Conservation (phyloP, 495 filamentous ascomycete species). For the Neurospora cerealis region DNA sequence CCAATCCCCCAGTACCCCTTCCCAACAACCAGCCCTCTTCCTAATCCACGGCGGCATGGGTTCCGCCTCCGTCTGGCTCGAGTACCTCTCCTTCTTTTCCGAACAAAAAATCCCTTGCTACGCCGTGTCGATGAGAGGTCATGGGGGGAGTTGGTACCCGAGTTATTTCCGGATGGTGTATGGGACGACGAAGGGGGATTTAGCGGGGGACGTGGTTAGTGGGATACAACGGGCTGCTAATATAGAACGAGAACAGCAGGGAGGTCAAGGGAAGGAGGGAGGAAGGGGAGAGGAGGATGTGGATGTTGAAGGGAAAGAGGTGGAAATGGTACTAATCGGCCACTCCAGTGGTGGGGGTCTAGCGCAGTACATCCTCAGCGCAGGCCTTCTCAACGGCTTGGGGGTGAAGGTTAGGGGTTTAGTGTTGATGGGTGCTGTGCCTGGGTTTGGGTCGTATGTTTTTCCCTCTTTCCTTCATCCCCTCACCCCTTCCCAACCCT, state of each 20-base stretch:
- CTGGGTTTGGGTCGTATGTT: slow-evolving; percentile 37
- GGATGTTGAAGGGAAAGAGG: neutral
- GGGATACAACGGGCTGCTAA: slow-evolving; percentile 26
- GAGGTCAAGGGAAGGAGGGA: slow-evolving; percentile 11
- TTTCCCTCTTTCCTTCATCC: neutral
- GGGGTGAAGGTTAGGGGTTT: slow-evolving; percentile 29
- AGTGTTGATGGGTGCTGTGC: slow-evolving; percentile 29
- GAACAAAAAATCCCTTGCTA: slow-evolving; percentile 32
- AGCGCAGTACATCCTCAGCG: slow-evolving; percentile 32
- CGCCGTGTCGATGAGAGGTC: slow-evolving; percentile 39
- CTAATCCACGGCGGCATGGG: slow-evolving; percentile 40
- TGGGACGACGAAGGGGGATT: slow-evolving; percentile 21
- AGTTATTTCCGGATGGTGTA: too few species aligned
- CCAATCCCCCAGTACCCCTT: neutral
- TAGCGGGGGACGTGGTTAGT: slow-evolving; percentile 33
- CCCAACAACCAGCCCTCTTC: slow-evolving; percentile 18
- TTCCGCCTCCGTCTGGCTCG: slow-evolving; percentile 36
- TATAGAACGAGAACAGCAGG: neutral
- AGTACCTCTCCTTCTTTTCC: slow-evolving; percentile 34
- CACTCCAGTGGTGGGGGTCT: slow-evolving; percentile 39
- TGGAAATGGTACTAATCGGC: slow-evolving; percentile 32
- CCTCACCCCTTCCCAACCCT: neutral
- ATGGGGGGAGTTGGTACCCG: slow-evolving; percentile 40
- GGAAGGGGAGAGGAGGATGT: slow-evolving; percentile 9
- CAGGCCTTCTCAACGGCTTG: neutral